phyloP scores from a whole-genome alignment of 352 stramenopile species.

The Hyphochytrium catenoides region DNA sequence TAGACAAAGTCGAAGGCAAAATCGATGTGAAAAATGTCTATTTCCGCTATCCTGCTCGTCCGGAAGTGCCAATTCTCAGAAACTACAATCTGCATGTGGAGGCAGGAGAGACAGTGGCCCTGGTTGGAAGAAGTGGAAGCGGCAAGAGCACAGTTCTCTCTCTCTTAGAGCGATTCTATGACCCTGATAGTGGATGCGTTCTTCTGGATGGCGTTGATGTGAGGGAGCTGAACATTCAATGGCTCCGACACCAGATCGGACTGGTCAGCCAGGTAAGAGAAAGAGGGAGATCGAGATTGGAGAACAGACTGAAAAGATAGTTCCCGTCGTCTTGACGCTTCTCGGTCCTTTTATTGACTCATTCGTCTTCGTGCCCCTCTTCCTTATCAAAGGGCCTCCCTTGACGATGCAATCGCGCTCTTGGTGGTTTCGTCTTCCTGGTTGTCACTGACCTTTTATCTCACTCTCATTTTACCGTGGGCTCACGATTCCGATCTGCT shows the following conservation, averaged over 20 bases:
- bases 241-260: conserved; percentile 19
- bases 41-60: conserved; percentile 69
- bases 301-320: no score
- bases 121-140: conserved; percentile 55
- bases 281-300: no score
- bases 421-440: no score
- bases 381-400: no score
- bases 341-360: no score
- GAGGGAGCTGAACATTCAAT: conserved; percentile 22
- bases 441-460: no score
- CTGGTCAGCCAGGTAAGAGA: conserved; percentile 25
- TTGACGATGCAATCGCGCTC: no score
- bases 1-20: conserved; percentile 17
- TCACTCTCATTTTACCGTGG: no score
- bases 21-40: conserved; percentile 59
- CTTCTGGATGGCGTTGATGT: conserved; percentile 36
- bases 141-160: conserved; percentile 60
- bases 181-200: conserved; percentile 23
- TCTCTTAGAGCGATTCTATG: conserved; percentile 59
- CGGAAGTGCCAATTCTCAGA: conserved; percentile 37
- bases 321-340: no score
- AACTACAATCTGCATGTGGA: conserved; percentile 32
- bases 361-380: no score
- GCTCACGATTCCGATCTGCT: conserved; percentile 11
- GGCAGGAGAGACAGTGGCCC: conserved; percentile 39